Percentiles rank a stretch among this genome's conserved stretches.
Conservation (phyloP, 768 basidiomycete species). For the Boletellus sp. region DNA sequence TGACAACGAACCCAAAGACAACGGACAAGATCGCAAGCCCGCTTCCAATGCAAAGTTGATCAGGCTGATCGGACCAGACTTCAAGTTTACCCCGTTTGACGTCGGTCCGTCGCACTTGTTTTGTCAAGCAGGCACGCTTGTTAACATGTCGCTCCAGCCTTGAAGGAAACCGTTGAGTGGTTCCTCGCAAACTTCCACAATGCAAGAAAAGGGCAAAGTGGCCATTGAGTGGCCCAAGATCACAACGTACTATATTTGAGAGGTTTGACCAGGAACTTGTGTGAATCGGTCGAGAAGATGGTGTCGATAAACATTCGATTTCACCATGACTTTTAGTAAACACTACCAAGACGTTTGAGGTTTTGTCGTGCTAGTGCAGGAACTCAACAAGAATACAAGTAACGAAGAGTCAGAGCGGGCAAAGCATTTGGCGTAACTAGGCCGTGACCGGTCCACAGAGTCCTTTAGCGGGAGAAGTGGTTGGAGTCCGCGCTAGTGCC, state of each 20-base stretch:
- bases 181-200: slow-evolving; percentile 78
- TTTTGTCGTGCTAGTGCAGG: background rate
- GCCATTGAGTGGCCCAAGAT: slow-evolving; percentile 6
- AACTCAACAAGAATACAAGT: background rate
- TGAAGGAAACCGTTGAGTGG: slow-evolving; percentile 80
- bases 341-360: too few relatives aligned
- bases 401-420: background rate
- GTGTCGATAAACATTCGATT: too few relatives aligned
- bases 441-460: background rate
- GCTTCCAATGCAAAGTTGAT: slow-evolving; percentile 89
- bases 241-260: slow-evolving; percentile 2
- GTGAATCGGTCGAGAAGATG: too few relatives aligned
- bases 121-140: background rate
- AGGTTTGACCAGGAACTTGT: background rate
- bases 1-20: slow-evolving; percentile 61
- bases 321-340: too few relatives aligned
- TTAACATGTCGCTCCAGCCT: slow-evolving; percentile 42
- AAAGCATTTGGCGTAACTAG: background rate
- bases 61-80: slow-evolving; percentile 62
- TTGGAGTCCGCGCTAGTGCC: background rate
- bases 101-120: slow-evolving; percentile 45
- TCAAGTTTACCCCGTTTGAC: slow-evolving; percentile 91
- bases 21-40: slow-evolving; percentile 95
- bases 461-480: background rate
- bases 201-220: slow-evolving; percentile 54